Percentiles rank a stretch among this genome's conserved stretches.
Conservation (phyloP, 805 yeast species). For the Millerago galiae region DNA sequence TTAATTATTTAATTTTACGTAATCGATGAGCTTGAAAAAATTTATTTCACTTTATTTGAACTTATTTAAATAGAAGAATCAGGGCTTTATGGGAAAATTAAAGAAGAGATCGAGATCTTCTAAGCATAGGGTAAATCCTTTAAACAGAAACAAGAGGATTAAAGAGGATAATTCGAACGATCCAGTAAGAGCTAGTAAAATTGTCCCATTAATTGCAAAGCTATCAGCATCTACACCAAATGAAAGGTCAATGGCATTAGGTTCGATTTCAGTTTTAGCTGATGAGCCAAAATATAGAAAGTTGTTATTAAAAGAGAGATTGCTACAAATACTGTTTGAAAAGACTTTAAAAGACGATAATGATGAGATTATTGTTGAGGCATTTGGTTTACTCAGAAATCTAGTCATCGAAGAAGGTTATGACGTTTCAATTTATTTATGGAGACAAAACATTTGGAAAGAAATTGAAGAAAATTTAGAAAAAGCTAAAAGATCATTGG, state of each 20-base stretch:
- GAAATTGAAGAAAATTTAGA: constrained; percentile 45
- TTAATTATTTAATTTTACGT: not conserved
- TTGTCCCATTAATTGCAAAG: constrained; percentile 63
- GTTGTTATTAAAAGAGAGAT: constrained; percentile 61
- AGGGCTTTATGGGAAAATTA: constrained; percentile 59
- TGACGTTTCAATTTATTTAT: constrained; percentile 64
- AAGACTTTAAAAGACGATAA: constrained; percentile 59
- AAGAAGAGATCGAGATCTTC: constrained; percentile 59
- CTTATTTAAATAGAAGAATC: not conserved
- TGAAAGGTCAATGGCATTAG: constrained; percentile 73
- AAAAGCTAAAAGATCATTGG: constrained; percentile 45
- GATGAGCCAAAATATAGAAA: constrained; percentile 63
- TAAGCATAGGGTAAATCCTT: constrained; percentile 30
- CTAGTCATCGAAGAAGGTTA: constrained; percentile 83
- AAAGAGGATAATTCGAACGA: constrained; percentile 41
- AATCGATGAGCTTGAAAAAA: constrained; percentile 9
- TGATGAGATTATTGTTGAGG: constrained; percentile 72
- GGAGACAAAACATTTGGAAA: constrained; percentile 77
- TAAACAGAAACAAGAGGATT: constrained; percentile 18
- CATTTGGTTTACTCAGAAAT: constrained; percentile 77
- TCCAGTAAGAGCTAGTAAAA: constrained; percentile 43
- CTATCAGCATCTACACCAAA: constrained; percentile 56
- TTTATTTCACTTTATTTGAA: no score
- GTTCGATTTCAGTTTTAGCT: constrained; percentile 62
- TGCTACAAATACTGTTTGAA: constrained; percentile 57